These are phyloP conservation scores for Boletus vermiculosoides DNA, from an alignment of 768 basidiomycete genomes.

Conservation along the genomic window DNA sequence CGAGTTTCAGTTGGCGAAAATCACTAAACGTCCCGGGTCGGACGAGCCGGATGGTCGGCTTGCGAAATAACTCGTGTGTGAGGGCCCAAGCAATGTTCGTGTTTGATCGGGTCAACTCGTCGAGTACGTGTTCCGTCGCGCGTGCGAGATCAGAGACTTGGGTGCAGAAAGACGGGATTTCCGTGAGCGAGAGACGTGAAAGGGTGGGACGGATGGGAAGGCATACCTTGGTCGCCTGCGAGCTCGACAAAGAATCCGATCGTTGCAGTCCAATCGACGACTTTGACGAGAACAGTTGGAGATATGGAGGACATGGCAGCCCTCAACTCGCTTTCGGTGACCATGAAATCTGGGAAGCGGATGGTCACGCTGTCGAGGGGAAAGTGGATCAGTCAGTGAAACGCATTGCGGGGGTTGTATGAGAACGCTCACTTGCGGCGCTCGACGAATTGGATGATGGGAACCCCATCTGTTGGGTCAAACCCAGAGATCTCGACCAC, in stretches of 20 bases:
- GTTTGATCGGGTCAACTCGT: neutral
- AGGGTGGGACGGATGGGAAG: neutral
- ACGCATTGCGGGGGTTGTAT: too few relatives aligned
- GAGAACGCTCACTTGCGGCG: slow-evolving; percentile 11
- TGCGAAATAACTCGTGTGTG: neutral
- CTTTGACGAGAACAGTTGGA: neutral
- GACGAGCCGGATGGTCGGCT: slow-evolving; percentile 25
- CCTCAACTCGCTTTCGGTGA: slow-evolving; percentile 14
- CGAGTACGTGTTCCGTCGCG: slow-evolving; percentile 9
- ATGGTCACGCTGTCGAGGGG: neutral
- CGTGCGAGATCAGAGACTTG: neutral
- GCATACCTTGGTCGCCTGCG: neutral
- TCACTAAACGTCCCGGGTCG: slow-evolving; percentile 21
- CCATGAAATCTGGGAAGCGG: slow-evolving; percentile 12
- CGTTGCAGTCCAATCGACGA: slow-evolving; percentile 18
- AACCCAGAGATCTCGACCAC: slow-evolving; percentile 23
- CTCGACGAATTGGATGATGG: slow-evolving; percentile 18
- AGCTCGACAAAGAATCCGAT: slow-evolving; percentile 20
- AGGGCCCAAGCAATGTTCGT: neutral
- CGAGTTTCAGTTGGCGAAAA: slow-evolving; percentile 19
- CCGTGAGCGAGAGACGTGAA: neutral
- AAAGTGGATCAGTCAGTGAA: neutral
- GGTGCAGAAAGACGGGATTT: neutral
- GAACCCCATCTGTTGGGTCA: slow-evolving; percentile 15
- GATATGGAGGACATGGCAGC: neutral